Conservation (phyloP, 2,329 filamentous ascomycete species). For the Neonectria punicea region DNA sequence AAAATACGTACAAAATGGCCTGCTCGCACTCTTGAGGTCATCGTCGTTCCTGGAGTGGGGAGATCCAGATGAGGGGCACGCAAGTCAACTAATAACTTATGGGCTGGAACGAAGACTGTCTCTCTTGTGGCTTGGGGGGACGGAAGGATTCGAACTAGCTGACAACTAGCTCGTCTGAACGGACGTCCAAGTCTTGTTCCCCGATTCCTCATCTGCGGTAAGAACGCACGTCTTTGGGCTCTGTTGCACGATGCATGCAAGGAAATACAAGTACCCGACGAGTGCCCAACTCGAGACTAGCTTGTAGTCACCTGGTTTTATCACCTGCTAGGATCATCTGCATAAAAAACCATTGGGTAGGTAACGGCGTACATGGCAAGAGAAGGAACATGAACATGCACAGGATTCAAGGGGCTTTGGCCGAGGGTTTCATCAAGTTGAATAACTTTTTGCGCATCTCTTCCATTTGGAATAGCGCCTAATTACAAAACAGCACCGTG, state of each 20-base stretch:
- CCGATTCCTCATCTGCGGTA: constrained; percentile 33
- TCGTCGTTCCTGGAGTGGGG: constrained; percentile 4
- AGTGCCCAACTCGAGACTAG: constrained; percentile 30
- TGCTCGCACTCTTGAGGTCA: constrained; percentile 6
- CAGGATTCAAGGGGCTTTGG: neutral
- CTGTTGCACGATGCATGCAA: constrained; percentile 26
- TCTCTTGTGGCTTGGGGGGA: neutral
- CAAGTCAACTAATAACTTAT: neutral
- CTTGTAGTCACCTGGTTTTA: neutral
- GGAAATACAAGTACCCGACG: constrained; percentile 37
- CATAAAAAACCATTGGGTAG: neutral
- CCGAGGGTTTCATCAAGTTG: constrained; percentile 20
- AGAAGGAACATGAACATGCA: neutral
- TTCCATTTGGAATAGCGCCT: constrained; percentile 37
- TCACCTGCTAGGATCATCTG: neutral
- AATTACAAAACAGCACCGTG: constrained; percentile 43
- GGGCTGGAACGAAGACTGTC: neutral
- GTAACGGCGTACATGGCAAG: neutral
- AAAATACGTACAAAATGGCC: neutral
- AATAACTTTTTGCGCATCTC: constrained; percentile 41
- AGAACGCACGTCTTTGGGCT: constrained; percentile 31
- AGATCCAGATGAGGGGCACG: neutral
- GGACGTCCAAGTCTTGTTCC: constrained; percentile 22
- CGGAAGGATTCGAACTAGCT: constrained; percentile 16
- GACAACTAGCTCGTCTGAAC: constrained; percentile 9